These are phyloP conservation scores for Chloranthus sessilifolius DNA, from an alignment of 164 flowering plant species.

Conservation along the genomic window DNA sequence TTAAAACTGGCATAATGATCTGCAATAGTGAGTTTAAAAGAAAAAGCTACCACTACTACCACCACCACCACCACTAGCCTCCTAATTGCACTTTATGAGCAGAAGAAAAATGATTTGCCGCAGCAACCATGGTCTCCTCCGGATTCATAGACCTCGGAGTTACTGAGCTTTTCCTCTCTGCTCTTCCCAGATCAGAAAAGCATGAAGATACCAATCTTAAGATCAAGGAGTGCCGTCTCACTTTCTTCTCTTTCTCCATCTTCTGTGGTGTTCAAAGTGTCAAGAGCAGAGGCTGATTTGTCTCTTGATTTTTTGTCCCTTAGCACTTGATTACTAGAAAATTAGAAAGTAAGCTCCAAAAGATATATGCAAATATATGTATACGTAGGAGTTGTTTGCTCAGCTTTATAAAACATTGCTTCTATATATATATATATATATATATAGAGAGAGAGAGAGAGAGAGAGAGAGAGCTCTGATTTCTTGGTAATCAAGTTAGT, in stretches of 20 bases:
- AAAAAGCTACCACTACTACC: no score
- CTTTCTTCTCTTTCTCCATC: slow-evolving; percentile 13
- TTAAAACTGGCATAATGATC: no score
- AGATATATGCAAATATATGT: not conserved
- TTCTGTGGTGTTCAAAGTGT: no score
- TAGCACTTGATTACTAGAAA: not conserved
- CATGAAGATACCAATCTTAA: slow-evolving; percentile 8
- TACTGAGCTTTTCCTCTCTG: slow-evolving; percentile 1
- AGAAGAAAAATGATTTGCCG: slow-evolving; percentile 36
- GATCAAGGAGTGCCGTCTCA: slow-evolving; percentile 2
- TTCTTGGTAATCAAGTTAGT: no score
- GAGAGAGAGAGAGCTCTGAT: no score
- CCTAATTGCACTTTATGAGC: slow-evolving; percentile 29
- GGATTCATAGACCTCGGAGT: slow-evolving; percentile 15
- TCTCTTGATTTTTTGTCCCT: no score
- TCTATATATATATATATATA: not conserved
- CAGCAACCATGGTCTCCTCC: slow-evolving; percentile 30
- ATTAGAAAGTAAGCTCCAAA: not conserved
- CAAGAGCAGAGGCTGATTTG: no score
- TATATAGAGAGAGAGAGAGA: not conserved
- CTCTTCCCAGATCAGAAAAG: not conserved
- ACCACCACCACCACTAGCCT: no score
- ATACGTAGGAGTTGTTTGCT: not conserved
- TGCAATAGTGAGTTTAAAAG: no score
- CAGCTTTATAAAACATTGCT: not conserved